Evolutionary conservation across 1,139 yeast genomes (phyloP), one percentile per base, ranked within the genome.

Genomic region (Saccharomyces pastorianus): DNA sequence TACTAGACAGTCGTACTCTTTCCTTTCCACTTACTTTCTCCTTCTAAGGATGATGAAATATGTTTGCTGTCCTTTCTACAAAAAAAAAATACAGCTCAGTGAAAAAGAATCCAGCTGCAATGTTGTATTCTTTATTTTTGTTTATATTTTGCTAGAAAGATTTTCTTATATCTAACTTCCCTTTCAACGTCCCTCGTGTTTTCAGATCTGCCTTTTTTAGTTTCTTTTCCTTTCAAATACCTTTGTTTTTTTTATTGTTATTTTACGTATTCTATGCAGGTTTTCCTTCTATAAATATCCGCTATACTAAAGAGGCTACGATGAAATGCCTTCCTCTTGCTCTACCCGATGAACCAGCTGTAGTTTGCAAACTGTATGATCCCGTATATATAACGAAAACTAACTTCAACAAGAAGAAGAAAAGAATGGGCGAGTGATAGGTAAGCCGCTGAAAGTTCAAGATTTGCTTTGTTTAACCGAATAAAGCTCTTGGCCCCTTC

Each of bases 1-100:
- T 14, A 46, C 20, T 46, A 46, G 14, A 46, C 31, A 25, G 34
- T 49, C 53, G 38, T 48, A 38, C 31, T 51, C 52, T 20, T 51
- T n/a, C 8, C 23, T 17, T n/a, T 50, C 26, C 34, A 31, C 34
- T 31, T 6, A 31, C 34, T n/a, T 31, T 13, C 34, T 6, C 29
- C 29, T 27, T 27, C 29, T 27, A 27, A 28, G 31, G 31, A 28
- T 28, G 11, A 31, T 31, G n/a, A 8, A 31, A 31, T 5, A 31
- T 31, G 34, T 28, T 28, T 5, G 31, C 31, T 28, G 31, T 28
- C 11, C 11, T 31, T 28, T 11, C 31, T 28, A 9, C 31, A 28
- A 28, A 28, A 28, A 28, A 28, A 28, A 28, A 28, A 7, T 28
- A 9, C 5, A 28, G 11, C 8, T 9, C 5, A 28, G 11, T 8